Base-by-base conservation (phyloP, 169 alveolate genomes). In the Blepharisma undulans region DNA sequence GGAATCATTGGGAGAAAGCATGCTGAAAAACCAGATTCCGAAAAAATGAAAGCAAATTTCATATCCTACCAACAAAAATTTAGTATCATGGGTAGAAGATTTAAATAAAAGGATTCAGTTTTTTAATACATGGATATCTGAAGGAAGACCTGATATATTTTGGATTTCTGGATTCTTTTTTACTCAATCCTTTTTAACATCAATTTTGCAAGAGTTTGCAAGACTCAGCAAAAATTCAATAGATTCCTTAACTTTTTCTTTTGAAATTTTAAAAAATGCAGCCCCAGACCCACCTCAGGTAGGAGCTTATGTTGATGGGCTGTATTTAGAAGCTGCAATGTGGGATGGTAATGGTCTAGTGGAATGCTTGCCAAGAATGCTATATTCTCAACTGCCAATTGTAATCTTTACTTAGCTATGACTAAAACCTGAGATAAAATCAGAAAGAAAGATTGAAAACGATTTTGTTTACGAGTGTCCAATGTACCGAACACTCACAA, bases 311-410 rank as follows among this genome's bases (percentile, higher is more conserved):
- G 96, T 98, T 77, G 95, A 97, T 87, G 99, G 99, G 76, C 93
- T 98, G 93, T 98, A 93, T 91, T 84, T 98, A 88, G 98, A 97
- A 90, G 99, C 99, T 18, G 99, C 99, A 72, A 96, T 98, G 88
- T 98, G 99, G 99, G 98, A 97, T 30, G 92, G 88, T 30, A 87
- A 90, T 22, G 90, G 84, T 1, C 91, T 93, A 91, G 80, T 85
- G 30, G 98, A 96, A 84, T 92, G 95, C 72, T 92, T 94, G 30
- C 96, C 96, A 25, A 94, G 94, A 90, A 90, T 92, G 14, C 93
- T 96, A 19, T 96, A 90, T 77, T 95, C 92, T 19, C 88, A 92
- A 88, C 92, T 95, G 59, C 98, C 98, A 16, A 91, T 95, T 88
- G 93, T 97, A 34, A 93, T 95, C 94, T 94, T 96, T 36, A 84